Percentiles rank a stretch among this genome's conserved stretches.
Evolutionary conservation across 2,329 filamentous ascomycete genomes (phyloP).

Genomic region (Xylariaceae sp.): DNA sequence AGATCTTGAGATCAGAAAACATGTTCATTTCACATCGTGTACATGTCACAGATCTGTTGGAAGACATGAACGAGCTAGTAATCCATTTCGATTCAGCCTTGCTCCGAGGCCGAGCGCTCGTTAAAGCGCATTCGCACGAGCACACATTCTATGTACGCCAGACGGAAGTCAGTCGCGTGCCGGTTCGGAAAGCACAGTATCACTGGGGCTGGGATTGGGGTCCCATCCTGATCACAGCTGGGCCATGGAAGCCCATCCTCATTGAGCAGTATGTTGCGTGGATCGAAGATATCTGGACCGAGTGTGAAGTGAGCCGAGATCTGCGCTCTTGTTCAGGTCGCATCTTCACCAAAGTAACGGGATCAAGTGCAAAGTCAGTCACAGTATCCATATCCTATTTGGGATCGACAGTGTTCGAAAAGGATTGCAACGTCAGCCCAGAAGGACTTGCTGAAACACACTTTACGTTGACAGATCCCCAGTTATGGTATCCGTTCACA

Average conservation of each 20-base stretch:
- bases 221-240: slow-evolving; percentile 57
- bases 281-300: slow-evolving; percentile 54
- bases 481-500: slow-evolving; percentile 38
- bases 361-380: slow-evolving; percentile 26
- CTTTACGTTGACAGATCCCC: slow-evolving; percentile 41
- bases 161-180: slow-evolving; percentile 42
- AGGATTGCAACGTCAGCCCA: slow-evolving; percentile 13
- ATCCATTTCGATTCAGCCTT: slow-evolving; percentile 56
- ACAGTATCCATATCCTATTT: slow-evolving; percentile 24
- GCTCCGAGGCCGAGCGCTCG: slow-evolving; percentile 48
- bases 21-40: slow-evolving; percentile 61
- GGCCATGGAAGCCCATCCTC: slow-evolving; percentile 63
- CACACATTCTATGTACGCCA: slow-evolving; percentile 51
- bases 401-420: slow-evolving; percentile 17
- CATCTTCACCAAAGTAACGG: slow-evolving; percentile 36
- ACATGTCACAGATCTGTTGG: slow-evolving; percentile 42
- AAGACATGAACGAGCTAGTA: slow-evolving; percentile 44
- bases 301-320: slow-evolving; percentile 34
- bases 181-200: slow-evolving; percentile 62
- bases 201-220: slow-evolving; percentile 70
- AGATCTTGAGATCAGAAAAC: slow-evolving; percentile 55
- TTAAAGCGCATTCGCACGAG: slow-evolving; percentile 48
- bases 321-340: slow-evolving; percentile 35
- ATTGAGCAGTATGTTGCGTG: slow-evolving; percentile 60
- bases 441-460: slow-evolving; percentile 18